Conservation (phyloP, 2,329 filamentous ascomycete species). For the Penicillium sp. region DNA sequence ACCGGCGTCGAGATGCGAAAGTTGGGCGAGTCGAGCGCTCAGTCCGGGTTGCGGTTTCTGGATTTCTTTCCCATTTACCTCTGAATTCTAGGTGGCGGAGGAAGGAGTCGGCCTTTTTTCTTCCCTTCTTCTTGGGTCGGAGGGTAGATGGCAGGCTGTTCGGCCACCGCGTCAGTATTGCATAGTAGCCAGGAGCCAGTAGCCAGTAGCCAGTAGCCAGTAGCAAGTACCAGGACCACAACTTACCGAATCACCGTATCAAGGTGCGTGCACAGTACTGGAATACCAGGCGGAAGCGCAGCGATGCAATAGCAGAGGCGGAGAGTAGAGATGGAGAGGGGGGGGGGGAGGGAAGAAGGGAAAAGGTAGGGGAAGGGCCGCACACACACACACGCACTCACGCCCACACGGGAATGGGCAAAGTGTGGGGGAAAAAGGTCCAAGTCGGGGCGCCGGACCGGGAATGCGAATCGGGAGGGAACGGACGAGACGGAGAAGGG, state of each 20-base stretch:
- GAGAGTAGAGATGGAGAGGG: not conserved
- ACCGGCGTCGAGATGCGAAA: conserved; percentile 9
- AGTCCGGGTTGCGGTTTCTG: not conserved
- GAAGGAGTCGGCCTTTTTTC: too few species aligned
- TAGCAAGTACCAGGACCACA: too few species aligned
- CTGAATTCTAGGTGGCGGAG: too few species aligned
- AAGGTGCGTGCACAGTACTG: too few species aligned
- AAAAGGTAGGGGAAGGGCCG: conserved; percentile 11
- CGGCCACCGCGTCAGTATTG: too few species aligned
- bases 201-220: too few species aligned
- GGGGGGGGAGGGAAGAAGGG: conserved; percentile 1
- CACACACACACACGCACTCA: conserved; percentile 7
- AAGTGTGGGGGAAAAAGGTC: conserved; percentile 35
- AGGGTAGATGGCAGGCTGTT: too few species aligned
- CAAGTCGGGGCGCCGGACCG: conserved; percentile 34
- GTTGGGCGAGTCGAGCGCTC: not conserved
- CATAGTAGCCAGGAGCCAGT: too few species aligned
- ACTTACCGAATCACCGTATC: too few species aligned
- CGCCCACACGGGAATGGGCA: conserved; percentile 27
- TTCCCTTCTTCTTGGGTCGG: too few species aligned
- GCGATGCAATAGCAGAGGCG: too few species aligned
- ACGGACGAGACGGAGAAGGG: conserved; percentile 19
- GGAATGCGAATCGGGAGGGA: conserved; percentile 26
- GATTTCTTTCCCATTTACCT: conserved; percentile 12
- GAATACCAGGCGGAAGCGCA: too few species aligned